Evolutionary conservation across 495 filamentous ascomycete genomes (phyloP), one percentile per base, ranked within the genome.

Genomic region (Pyronema domesticum): DNA sequence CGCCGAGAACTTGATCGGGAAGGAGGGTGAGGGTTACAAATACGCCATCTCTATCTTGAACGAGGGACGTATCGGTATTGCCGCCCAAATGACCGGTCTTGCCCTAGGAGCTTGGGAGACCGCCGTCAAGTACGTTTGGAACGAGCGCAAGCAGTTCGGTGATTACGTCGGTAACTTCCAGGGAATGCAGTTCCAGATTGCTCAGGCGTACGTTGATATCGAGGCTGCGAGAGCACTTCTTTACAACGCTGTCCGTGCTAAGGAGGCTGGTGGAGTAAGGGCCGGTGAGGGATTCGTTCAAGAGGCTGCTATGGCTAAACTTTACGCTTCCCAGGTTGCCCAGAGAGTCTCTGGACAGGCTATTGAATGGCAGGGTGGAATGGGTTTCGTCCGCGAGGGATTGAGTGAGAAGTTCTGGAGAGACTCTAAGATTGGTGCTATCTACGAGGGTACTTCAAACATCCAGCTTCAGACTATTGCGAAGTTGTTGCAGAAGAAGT

Each of bases 351-450:
- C 84, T 49, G 81, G 88, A 8, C 78, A 80, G 9, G 91, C 89
- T 3, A 78, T 99, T 14, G 91, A 96, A 71, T 96, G 93, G 91
- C 95, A 95, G 89, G 91, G 91, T 36, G 91, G 91, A 50, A 95
- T 95, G 91, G 76, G 76, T 10, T 99, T 99, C 61, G 91, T 96
- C 37, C 74, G 91, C 40, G 91, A 99, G 68, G 91, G 91, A 2
- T 79, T 95, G 57, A 91, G 93, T 3, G 91, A 99, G 80, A 99
- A 99, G 79, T 93, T 82, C 73, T 99, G 81, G 75, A 76, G 91
- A 18, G 91, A 99, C 68, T 89, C 85, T 73, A 99, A 95, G 80
- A 99, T 99, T 65, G 91, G 91, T 1, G 87, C 86, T 45, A 96
- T 99, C 59, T 96, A 99, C 71, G 91, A 99, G 74, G 91, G 91